These are phyloP conservation scores for Macrophomina tecta DNA, from an alignment of 2,329 filamentous ascomycete genomes.

Conservation along the genomic window DNA sequence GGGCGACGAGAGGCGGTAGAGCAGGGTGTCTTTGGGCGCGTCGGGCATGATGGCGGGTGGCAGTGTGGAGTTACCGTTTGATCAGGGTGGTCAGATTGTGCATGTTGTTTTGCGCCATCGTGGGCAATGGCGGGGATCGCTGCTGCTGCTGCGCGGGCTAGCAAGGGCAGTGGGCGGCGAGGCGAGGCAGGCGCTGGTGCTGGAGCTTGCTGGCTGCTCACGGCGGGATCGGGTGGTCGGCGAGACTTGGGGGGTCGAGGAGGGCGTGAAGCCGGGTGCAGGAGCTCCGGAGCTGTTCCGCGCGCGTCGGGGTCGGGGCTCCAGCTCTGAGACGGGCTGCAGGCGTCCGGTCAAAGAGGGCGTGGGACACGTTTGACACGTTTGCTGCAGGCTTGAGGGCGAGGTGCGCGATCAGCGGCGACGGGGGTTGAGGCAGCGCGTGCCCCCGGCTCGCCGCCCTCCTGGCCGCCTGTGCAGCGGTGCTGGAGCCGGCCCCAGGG, in stretches of 20 bases:
- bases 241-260: background rate
- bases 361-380: conserved; percentile 11
- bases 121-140: conserved; percentile 40
- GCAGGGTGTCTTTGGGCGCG: conserved; percentile 30
- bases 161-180: conserved; percentile 31
- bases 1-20: conserved; percentile 30
- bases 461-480: conserved; percentile 6
- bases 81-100: conserved; percentile 96
- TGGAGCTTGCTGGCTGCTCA: conserved; percentile 25
- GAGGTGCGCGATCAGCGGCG: conserved; percentile 15
- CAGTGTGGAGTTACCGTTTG: conserved; percentile 76
- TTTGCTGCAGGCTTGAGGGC: background rate
- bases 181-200: conserved; percentile 30
- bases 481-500: background rate
- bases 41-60: conserved; percentile 31
- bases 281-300: conserved; percentile 7
- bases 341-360: conserved; percentile 5
- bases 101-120: conserved; percentile 83
- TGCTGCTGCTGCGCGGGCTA: conserved; percentile 16
- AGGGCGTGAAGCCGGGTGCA: conserved; percentile 13
- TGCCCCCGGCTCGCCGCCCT: conserved; percentile 8
- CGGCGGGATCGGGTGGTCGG: conserved; percentile 13
- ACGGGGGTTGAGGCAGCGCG: conserved; percentile 15
- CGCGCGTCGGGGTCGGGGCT: conserved; percentile 6
- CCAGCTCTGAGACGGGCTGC: background rate